Percentiles rank a stretch among this genome's conserved stretches.
phyloP scores from a whole-genome alignment of 805 yeast species.

The Candida andamanensis region DNA sequence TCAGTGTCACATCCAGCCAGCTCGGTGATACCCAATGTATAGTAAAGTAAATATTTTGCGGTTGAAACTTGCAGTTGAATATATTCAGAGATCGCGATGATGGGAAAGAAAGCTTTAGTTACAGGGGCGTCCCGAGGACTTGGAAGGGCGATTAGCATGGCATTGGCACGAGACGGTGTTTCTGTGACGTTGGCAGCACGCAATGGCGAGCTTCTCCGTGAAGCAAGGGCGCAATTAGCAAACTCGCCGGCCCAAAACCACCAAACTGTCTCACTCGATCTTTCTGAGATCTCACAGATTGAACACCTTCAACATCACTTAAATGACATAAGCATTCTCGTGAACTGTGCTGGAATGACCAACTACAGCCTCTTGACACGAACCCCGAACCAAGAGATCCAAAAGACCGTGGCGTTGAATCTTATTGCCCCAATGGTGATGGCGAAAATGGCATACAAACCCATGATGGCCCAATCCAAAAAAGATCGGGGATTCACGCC shows the following conservation, averaged over 20 bases:
- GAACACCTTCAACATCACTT: conserved; percentile 1
- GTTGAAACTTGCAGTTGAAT: too few relatives aligned
- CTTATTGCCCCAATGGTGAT: conserved; percentile 57
- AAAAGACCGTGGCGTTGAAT: conserved; percentile 48
- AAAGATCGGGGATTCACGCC: conserved; percentile 21
- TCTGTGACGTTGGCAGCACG: conserved; percentile 29
- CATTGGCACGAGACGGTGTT: conserved; percentile 26
- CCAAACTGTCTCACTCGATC: conserved; percentile 9
- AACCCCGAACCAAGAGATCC: conserved; percentile 38
- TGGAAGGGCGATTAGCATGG: conserved; percentile 25
- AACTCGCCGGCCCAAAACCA: conserved; percentile 6
- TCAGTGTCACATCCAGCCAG: too few relatives aligned
- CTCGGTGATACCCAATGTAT: too few relatives aligned
- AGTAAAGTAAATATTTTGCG: too few relatives aligned
- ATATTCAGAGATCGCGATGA: too few relatives aligned
- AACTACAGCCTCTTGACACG: conserved; percentile 48
- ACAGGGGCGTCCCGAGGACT: conserved; percentile 40
- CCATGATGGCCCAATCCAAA: too few relatives aligned
- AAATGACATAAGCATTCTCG: conserved; percentile 27
- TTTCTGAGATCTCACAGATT: conserved; percentile 5
- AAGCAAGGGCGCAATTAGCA: conserved; percentile 7
- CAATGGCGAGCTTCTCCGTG: conserved; percentile 29
- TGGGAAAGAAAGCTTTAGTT: conserved; percentile 24
- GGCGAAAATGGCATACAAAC: conserved; percentile 45
- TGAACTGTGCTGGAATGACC: conserved; percentile 66